Base-by-base conservation (phyloP, 2,329 filamentous ascomycete species). In the Penicillium sp. region DNA sequence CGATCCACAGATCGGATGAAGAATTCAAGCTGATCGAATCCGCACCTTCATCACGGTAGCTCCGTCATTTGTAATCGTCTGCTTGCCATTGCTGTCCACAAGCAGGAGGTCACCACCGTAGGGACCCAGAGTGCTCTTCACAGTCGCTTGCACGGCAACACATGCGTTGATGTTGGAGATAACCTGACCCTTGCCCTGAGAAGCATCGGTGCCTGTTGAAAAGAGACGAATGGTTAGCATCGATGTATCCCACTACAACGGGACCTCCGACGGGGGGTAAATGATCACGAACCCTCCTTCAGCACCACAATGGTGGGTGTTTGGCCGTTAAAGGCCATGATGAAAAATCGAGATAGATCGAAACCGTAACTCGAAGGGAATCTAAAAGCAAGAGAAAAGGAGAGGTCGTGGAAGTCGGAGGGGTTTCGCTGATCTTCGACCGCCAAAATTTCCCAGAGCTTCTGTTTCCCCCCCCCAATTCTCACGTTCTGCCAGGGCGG, bases 111-210 rank as follows among this genome's bases (percentile, higher is more conserved):
- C 95, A 71, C 95, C 95, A 74, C 95, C 95, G 79, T 98, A 99
- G 33, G 95, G 95, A 42, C 95, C 95, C 35, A 99, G 84, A 21
- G 95, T 99, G 70, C 90, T 91, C 81, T 96, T 96, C 81, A 99
- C 93, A 58, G 93, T 98, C 50, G 88, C 85, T 80, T 99, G 95
- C 42, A 99, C 93, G 24, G 95, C 93, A 69, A 97, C 83, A 77
- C 95, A 99, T 66, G 95, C 95, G 81, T 96, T 97, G 81, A 99
- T 98, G 79, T 99, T 99, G 70, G 93, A 96, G 70, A 99, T 80
- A 71, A 99, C 89, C 80, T 99, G 95, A 54, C 93, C 93, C 77
- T 96, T 95, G 71, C 95, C 95, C 79, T 99, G 95, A 53, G 95
- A 98, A 69, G 92, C 87, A 78, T 99, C 95, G 81, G 95, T 99